Percentiles rank a stretch among this genome's conserved stretches.
phyloP scores from a whole-genome alignment of 805 yeast species.

The Candida gorgasii region DNA sequence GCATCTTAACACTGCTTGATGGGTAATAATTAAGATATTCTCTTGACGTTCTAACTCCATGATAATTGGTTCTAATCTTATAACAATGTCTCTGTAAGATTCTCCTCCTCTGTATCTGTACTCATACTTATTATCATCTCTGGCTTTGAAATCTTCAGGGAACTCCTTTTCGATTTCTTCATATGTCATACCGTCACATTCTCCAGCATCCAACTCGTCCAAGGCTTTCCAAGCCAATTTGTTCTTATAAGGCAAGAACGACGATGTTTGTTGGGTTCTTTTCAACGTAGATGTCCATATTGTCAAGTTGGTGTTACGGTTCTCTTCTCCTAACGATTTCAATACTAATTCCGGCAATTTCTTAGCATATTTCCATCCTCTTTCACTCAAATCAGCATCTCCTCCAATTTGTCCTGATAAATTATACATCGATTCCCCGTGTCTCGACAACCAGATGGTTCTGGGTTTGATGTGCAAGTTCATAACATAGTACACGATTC shows the following conservation, averaged over 20 bases:
- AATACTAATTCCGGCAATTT: conserved; percentile 77
- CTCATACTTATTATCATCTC: conserved; percentile 94
- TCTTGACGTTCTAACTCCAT: conserved; percentile 99
- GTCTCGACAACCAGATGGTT: conserved; percentile 90
- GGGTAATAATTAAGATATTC: conserved; percentile 92
- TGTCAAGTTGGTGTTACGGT: conserved; percentile 57
- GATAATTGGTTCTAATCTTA: conserved; percentile 92
- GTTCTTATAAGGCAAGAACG: conserved; percentile 68
- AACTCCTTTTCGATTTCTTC: conserved; percentile 82
- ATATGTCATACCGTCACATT: conserved; percentile 95
- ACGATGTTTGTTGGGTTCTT: conserved; percentile 92
- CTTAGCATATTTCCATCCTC: conserved; percentile 82
- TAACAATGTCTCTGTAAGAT: conserved; percentile 92
- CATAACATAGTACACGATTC: conserved; percentile 95
- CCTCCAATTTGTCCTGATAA: conserved; percentile 96
- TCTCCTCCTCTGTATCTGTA: conserved; percentile 98
- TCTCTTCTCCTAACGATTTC: conserved; percentile 60
- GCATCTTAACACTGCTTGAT: conserved; percentile 95
- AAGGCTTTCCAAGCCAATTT: conserved; percentile 94
- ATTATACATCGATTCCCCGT: conserved; percentile 92
- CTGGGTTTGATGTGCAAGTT: conserved; percentile 92
- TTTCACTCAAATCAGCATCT: conserved; percentile 78
- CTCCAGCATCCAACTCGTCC: conserved; percentile 96
- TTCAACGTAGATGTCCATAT: conserved; percentile 94
- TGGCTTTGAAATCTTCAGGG: conserved; percentile 93